Evolutionary conservation across 2,329 filamentous ascomycete genomes (phyloP).

Genomic region (Cadophora malorum): DNA sequence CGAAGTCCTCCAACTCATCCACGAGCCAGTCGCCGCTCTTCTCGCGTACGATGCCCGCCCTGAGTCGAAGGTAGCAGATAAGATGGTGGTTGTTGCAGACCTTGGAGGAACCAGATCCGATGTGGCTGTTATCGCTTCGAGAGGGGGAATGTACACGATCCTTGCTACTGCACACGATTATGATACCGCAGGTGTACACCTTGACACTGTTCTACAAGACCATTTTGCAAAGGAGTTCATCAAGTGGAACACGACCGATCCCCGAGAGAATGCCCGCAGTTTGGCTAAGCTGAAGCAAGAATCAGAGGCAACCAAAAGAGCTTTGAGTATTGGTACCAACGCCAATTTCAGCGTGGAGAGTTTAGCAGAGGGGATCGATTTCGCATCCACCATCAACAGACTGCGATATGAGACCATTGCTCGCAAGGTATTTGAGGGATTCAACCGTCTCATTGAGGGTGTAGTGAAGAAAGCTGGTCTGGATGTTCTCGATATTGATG

Average conservation of each 20-base stretch:
- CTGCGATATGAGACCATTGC: conserved; percentile 90
- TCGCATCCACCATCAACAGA: conserved; percentile 89
- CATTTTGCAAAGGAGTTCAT: conserved; percentile 99
- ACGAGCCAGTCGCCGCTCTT: conserved; percentile 86
- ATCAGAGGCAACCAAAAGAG: conserved; percentile 89
- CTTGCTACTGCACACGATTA: conserved; percentile 95
- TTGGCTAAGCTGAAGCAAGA: conserved; percentile 93
- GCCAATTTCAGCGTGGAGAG: conserved; percentile 94
- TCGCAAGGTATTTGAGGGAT: conserved; percentile 84
- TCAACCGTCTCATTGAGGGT: conserved; percentile 83
- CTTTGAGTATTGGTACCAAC: conserved; percentile 85
- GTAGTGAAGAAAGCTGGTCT: conserved; percentile 91
- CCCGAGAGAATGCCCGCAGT: conserved; percentile 78
- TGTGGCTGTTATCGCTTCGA: conserved; percentile 86
- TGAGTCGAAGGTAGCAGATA: conserved; percentile 78
- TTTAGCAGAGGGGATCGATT: conserved; percentile 88
- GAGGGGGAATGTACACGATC: conserved; percentile 95
- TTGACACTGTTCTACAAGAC: conserved; percentile 92
- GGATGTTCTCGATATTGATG: conserved; percentile 90
- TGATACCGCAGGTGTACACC: conserved; percentile 82
- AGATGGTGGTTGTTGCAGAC: conserved; percentile 89
- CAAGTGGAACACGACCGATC: conserved; percentile 90
- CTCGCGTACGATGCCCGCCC: conserved; percentile 90
- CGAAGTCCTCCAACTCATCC: conserved; percentile 91
- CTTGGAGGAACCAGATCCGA: conserved; percentile 93